Base-by-base conservation (phyloP, 164 flowering plant genomes). In the Cinnamomum micranthum region DNA sequence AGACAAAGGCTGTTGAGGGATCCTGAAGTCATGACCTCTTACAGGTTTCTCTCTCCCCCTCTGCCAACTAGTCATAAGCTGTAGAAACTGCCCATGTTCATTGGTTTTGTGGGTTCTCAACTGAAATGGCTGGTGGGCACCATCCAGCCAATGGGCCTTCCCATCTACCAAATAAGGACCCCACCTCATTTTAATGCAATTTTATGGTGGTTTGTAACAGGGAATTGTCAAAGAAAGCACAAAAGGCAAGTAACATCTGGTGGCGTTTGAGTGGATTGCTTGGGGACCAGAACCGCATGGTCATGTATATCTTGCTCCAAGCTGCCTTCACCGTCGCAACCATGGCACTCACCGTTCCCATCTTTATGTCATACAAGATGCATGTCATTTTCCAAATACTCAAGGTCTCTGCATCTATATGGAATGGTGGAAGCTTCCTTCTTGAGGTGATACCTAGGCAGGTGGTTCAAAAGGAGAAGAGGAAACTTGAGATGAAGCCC, bases 11-110 rank as follows among this genome's bases (percentile, higher is more conserved):
- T 95, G 25, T 77, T 95, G 58, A 86, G 91, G 81, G 99, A 95
- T 81, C 99, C 99, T 23, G 98, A 95, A 86, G 99, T 93, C 73
- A 92, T 95, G 99, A 95, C 99, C 74, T 95, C 98, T 65, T 95
- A 92, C 90, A 93, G 98, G 99, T 64, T 71, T 73, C 63, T 76
- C 64, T 65, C 71, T 68, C 35, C 76, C 74, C 63, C 71, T 76
- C 35, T 31, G 64, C 35, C 35, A 31, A 31, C 35, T 4, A 31
- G 35, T 31, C 35, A 31, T 31, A 31, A 31, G 35, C 6, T 31
- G 35, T 31, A 6, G 35, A 31, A 31, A 0, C 35, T 31, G 35
- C 35, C 35, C 35, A 31, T 68, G 35, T 31, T 31, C 35, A 31
- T 31, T 31, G 35, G 35, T 31, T 31, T 31, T 31, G 35, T 31